Conservation (phyloP, 108 stramenopile species). For the Discostella stelligeroides region DNA sequence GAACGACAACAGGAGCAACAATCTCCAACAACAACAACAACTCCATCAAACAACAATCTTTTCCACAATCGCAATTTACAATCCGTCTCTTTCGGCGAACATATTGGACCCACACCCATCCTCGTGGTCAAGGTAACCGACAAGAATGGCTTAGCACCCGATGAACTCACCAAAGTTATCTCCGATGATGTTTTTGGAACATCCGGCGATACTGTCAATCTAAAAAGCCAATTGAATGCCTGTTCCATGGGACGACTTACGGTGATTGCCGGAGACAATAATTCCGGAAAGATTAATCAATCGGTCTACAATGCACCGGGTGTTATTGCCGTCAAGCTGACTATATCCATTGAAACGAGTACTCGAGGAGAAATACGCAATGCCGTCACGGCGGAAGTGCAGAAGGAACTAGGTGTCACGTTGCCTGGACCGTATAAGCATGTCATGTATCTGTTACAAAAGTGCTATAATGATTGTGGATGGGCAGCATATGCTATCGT, state of each 20-base stretch:
- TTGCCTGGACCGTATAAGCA: constrained; percentile 40
- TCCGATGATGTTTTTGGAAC: constrained; percentile 45
- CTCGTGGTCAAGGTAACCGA: constrained; percentile 33
- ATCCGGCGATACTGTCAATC: constrained; percentile 36
- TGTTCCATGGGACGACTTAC: constrained; percentile 36
- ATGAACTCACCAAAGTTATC: constrained; percentile 19
- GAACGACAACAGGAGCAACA: no score
- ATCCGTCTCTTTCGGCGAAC: neutral
- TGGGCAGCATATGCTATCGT: constrained; percentile 39
- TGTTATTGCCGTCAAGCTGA: constrained; percentile 40
- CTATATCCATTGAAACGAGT: constrained; percentile 1
- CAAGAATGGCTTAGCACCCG: neutral
- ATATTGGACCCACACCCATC: neutral
- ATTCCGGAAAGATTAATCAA: neutral
- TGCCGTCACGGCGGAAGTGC: constrained; percentile 27
- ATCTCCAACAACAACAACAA: no score
- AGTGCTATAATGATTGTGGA: constrained; percentile 36
- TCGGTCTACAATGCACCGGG: constrained; percentile 23
- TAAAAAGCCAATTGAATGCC: constrained; percentile 32
- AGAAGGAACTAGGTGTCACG: constrained; percentile 14
- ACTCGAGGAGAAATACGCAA: constrained; percentile 18
- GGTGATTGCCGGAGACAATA: neutral
- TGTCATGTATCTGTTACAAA: constrained; percentile 36
- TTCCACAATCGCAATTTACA: neutral
- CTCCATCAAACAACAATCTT: neutral